Percentiles rank a stretch among this genome's conserved stretches.
These are phyloP conservation scores for Besnoitia besnoiti DNA, from an alignment of 169 alveolate genomes.

Conservation along the genomic window DNA sequence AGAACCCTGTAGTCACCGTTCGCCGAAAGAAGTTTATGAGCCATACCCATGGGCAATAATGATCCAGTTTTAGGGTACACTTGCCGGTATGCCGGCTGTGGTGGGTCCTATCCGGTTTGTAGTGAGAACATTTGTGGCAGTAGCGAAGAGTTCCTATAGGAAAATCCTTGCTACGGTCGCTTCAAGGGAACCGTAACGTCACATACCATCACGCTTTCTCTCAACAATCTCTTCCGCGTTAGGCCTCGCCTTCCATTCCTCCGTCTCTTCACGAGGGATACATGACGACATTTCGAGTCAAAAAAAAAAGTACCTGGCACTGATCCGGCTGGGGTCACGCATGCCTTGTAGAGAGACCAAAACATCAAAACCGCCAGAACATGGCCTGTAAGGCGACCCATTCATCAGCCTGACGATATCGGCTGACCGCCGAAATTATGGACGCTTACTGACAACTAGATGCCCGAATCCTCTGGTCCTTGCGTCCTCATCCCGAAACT, in stretches of 20 bases:
- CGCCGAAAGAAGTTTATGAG: too few species aligned
- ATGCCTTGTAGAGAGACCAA: conserved; percentile 67
- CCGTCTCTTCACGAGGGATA: conserved; percentile 35
- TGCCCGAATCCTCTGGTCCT: conserved; percentile 57
- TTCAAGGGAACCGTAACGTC: not conserved
- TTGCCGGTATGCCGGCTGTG: conserved; percentile 66
- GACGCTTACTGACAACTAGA: conserved; percentile 51
- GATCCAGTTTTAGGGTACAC: conserved; percentile 67
- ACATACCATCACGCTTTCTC: conserved; percentile 68
- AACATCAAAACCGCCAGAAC: conserved; percentile 51
- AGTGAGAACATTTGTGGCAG: conserved; percentile 64
- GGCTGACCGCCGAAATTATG: not conserved
- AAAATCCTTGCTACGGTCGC: too few species aligned
- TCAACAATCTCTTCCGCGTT: conserved; percentile 38
- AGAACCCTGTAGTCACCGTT: too few species aligned
- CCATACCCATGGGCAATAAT: conserved; percentile 68
- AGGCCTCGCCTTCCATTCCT: conserved; percentile 64
- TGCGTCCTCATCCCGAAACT: conserved; percentile 66
- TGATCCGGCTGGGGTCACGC: conserved; percentile 53
- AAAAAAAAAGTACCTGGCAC: conserved; percentile 68
- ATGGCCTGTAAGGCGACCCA: conserved; percentile 44
- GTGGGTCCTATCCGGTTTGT: conserved; percentile 68
- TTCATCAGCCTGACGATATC: too few species aligned
- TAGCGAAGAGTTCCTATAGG: conserved; percentile 58
- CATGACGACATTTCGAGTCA: not conserved